A percentile compares a stretch with the other conserved stretches of the same genome.
phyloP scores from a whole-genome alignment of 2,329 filamentous ascomycete species.

The Tolypocladium ophioglossoides region DNA sequence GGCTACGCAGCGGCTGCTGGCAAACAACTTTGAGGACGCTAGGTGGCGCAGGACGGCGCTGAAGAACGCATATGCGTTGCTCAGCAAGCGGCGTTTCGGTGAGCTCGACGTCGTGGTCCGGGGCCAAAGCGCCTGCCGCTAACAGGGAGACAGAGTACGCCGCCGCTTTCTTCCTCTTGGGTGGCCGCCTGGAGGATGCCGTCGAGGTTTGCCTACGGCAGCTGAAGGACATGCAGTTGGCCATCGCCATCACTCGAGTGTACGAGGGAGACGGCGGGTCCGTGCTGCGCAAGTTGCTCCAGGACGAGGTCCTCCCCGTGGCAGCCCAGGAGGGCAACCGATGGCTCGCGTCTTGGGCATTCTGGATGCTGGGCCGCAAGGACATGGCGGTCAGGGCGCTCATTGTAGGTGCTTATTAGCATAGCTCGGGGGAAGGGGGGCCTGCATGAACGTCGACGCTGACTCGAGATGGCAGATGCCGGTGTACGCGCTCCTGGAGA shows the following conservation, averaged over 20 bases:
- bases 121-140: background rate
- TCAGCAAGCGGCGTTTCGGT: slow-evolving; percentile 85
- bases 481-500: slow-evolving; percentile 62
- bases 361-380: slow-evolving; percentile 76
- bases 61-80: slow-evolving; percentile 92
- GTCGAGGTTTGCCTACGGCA: slow-evolving; percentile 80
- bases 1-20: slow-evolving; percentile 66
- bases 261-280: slow-evolving; percentile 79
- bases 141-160: slow-evolving; percentile 59
- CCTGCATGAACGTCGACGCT: background rate
- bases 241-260: slow-evolving; percentile 75
- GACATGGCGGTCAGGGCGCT: slow-evolving; percentile 78
- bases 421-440: too few species aligned
- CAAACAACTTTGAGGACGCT: slow-evolving; percentile 82
- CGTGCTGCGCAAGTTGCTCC: slow-evolving; percentile 61
- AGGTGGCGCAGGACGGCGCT: slow-evolving; percentile 83
- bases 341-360: slow-evolving; percentile 93
- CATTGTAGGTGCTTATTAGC: slow-evolving; percentile 45
- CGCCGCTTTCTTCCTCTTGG: slow-evolving; percentile 89
- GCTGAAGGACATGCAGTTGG: slow-evolving; percentile 79
- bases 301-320: slow-evolving; percentile 66
- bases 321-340: slow-evolving; percentile 77
- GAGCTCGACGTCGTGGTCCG: background rate
- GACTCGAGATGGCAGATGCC: slow-evolving; percentile 48
- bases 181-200: slow-evolving; percentile 74